Evolutionary conservation across 1,284 basidiomycete genomes (phyloP).

Genomic region (Cryptococcus sp.): DNA sequence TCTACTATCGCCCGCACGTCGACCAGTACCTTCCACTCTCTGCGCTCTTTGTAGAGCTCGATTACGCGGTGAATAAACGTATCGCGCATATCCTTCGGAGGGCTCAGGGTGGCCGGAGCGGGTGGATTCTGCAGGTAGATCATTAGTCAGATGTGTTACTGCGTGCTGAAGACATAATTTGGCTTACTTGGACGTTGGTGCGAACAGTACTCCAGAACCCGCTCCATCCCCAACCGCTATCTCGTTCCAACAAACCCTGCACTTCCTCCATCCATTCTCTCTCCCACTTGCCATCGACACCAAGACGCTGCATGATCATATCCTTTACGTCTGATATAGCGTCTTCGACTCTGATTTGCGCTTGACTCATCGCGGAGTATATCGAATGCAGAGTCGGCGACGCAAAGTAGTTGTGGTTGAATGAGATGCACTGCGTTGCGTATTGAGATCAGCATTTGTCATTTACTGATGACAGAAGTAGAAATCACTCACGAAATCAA

Average conservation of each 20-base stretch:
- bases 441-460: not conserved
- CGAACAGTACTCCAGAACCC: constrained; percentile 48
- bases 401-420: constrained; percentile 60
- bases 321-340: constrained; percentile 56
- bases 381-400: constrained; percentile 55
- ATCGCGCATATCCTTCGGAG: constrained; percentile 22
- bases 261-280: constrained; percentile 55
- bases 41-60: constrained; percentile 21
- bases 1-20: constrained; percentile 21
- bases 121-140: constrained; percentile 28
- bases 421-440: constrained; percentile 50
- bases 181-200: constrained; percentile 41
- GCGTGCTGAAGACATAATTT: not conserved
- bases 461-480: constrained; percentile 2
- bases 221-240: constrained; percentile 56
- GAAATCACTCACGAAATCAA: constrained; percentile 42
- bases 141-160: not conserved
- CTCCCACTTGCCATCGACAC: constrained; percentile 44
- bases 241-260: constrained; percentile 53
- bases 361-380: constrained; percentile 52
- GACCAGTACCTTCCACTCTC: constrained; percentile 33
- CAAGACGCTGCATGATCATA: constrained; percentile 45
- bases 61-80: constrained; percentile 29
- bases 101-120: constrained; percentile 21
- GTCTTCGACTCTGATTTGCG: constrained; percentile 51